A percentile compares a stretch with the other conserved stretches of the same genome.
Conservation (phyloP, 2,329 filamentous ascomycete species). For the Colletotrichum musae region DNA sequence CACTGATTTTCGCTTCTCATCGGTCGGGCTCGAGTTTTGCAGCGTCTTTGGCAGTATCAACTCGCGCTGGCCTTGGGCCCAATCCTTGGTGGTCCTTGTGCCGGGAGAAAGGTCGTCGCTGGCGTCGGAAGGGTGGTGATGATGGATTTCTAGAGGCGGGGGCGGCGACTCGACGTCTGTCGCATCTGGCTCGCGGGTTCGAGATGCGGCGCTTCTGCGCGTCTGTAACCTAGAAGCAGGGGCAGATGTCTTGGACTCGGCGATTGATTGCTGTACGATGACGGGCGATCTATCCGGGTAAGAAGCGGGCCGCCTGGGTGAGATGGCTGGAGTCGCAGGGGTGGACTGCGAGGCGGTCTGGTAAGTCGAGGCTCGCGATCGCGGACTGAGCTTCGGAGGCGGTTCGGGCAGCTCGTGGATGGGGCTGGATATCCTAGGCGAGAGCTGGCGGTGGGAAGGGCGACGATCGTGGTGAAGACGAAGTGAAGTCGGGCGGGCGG, state of each 20-base stretch:
- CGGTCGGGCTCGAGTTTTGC: conserved; percentile 54
- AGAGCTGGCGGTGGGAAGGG: conserved; percentile 39
- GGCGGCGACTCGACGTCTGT: conserved; percentile 50
- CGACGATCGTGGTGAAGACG: conserved; percentile 31
- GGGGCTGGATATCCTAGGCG: conserved; percentile 41
- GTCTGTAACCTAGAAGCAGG: conserved; percentile 50
- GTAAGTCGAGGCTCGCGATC: conserved; percentile 55
- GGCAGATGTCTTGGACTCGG: conserved; percentile 45
- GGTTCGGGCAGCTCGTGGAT: conserved; percentile 40
- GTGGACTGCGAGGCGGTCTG: conserved; percentile 49
- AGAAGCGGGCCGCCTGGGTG: conserved; percentile 54
- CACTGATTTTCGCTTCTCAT: conserved; percentile 62
- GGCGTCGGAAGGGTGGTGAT: conserved; percentile 49
- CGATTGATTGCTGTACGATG: conserved; percentile 34
- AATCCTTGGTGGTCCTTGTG: conserved; percentile 52
- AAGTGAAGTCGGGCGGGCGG: conserved; percentile 22
- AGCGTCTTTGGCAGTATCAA: conserved; percentile 62
- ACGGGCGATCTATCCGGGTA: conserved; percentile 50
- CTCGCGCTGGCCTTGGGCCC: conserved; percentile 62
- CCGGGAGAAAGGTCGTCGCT: conserved; percentile 44
- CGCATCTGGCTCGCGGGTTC: conserved; percentile 55
- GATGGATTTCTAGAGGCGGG: conserved; percentile 51
- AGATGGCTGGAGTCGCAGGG: conserved; percentile 40
- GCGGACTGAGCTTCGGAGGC: conserved; percentile 43
- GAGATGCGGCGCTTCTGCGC: conserved; percentile 57